These are phyloP conservation scores for Monosporozyma siamensis DNA, from an alignment of 805 yeast genomes.

Conservation along the genomic window DNA sequence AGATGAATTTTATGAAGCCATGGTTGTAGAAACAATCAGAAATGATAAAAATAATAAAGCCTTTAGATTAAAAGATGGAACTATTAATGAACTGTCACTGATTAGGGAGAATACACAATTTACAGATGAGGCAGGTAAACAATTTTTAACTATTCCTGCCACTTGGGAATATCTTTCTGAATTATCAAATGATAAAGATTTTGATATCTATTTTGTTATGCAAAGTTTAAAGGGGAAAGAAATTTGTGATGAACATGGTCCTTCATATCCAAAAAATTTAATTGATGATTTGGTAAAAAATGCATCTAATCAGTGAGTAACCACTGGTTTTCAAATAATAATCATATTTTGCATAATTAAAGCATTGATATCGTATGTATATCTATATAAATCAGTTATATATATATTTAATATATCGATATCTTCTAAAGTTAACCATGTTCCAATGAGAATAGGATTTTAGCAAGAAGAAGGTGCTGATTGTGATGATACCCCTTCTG, in stretches of 20 bases:
- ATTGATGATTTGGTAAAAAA: constrained; percentile 11
- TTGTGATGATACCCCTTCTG: too few relatives aligned
- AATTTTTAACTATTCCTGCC: constrained; percentile 61
- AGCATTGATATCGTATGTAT: too few relatives aligned
- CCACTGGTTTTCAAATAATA: not conserved
- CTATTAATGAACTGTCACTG: constrained; percentile 2
- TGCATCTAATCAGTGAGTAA: not conserved
- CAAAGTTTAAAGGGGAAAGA: constrained; percentile 52
- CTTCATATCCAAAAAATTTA: constrained; percentile 21
- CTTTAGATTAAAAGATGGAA: constrained; percentile 2
- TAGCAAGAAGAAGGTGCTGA: too few relatives aligned
- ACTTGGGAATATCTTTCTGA: constrained; percentile 71
- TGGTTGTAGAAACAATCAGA: constrained; percentile 6
- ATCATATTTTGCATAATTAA: too few relatives aligned
- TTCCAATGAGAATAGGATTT: too few relatives aligned
- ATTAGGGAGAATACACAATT: constrained; percentile 5
- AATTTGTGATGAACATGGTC: constrained; percentile 68
- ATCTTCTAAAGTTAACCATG: too few relatives aligned
- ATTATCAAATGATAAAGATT: constrained; percentile 37
- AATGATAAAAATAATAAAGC: constrained; percentile 1
- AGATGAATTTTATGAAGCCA: constrained; percentile 21
- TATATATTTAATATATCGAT: too few relatives aligned
- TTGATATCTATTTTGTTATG: constrained; percentile 54
- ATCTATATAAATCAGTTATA: too few relatives aligned
- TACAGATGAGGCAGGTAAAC: constrained; percentile 26